Evolutionary conservation across 2,329 filamentous ascomycete genomes (phyloP).

Genomic region (Colletotrichum higginsianum): DNA sequence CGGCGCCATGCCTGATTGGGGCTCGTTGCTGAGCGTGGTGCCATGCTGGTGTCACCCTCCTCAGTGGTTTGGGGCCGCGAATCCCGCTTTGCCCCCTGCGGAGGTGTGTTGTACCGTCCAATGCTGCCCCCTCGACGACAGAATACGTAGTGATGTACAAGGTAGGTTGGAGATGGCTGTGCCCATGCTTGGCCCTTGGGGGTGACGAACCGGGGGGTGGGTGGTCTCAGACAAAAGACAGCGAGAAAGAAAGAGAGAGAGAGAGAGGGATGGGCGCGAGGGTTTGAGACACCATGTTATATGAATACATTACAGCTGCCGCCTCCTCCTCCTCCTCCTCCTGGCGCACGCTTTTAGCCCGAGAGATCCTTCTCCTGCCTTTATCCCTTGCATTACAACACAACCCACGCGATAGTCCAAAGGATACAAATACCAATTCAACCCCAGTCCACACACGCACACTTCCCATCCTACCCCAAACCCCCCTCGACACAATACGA

Average conservation of each 20-base stretch:
- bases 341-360: slow-evolving; percentile 14
- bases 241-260: no score
- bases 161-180: slow-evolving; percentile 4
- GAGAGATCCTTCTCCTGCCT: slow-evolving; percentile 1
- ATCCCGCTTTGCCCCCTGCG: slow-evolving; percentile 39
- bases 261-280: slow-evolving; percentile 10
- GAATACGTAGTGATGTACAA: no score
- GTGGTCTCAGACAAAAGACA: slow-evolving; percentile 32
- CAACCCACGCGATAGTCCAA: slow-evolving; percentile 11
- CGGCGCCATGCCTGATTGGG: slow-evolving; percentile 38
- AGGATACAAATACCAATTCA: slow-evolving; percentile 23
- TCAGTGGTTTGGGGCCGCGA: slow-evolving; percentile 29
- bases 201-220: slow-evolving; percentile 2
- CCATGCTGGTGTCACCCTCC: slow-evolving; percentile 33
- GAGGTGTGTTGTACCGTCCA: slow-evolving; percentile 17
- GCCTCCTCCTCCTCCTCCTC: slow-evolving; percentile 1
- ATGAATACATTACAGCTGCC: slow-evolving; percentile 39
- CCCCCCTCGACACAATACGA: slow-evolving; percentile 5
- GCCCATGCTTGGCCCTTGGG: slow-evolving; percentile 5
- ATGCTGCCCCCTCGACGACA: neutral
- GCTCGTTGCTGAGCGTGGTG: slow-evolving; percentile 36
- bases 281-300: slow-evolving; percentile 25
- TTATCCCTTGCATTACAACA: slow-evolving; percentile 34
- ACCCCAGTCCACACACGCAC: slow-evolving; percentile 14
- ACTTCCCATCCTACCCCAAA: neutral